A percentile compares a stretch with the other conserved stretches of the same genome.
These are phyloP conservation scores for Polysphondylium violaceum DNA, from an alignment of 78 protist species.

Conservation along the genomic window DNA sequence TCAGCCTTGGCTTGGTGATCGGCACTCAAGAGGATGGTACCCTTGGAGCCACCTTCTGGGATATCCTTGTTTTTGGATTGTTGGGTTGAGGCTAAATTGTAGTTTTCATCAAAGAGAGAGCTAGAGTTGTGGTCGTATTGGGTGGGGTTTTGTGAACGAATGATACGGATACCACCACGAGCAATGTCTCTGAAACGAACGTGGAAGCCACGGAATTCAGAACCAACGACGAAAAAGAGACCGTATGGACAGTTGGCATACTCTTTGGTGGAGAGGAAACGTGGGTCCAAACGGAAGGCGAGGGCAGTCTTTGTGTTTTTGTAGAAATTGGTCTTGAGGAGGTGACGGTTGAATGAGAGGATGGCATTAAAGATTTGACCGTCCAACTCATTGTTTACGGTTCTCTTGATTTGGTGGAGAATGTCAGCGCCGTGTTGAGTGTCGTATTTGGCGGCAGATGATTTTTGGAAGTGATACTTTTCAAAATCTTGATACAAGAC, in stretches of 20 bases:
- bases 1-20: constrained; percentile 66
- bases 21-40: constrained; percentile 65
- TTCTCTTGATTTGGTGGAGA: constrained; percentile 28
- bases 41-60: constrained; percentile 96
- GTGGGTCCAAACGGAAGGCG: constrained; percentile 92
- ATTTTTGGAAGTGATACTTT: constrained; percentile 10
- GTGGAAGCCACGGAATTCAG: constrained; percentile 93
- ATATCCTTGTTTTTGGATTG: constrained; percentile 95
- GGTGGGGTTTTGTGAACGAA: constrained; percentile 69
- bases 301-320: constrained; percentile 83
- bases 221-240: constrained; percentile 89
- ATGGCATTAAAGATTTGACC: constrained; percentile 55
- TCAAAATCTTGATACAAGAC: constrained; percentile 49
- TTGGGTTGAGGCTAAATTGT: constrained; percentile 94
- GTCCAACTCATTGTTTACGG: constrained; percentile 70
- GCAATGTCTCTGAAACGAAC: constrained; percentile 93
- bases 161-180: constrained; percentile 94
- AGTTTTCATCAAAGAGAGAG: constrained; percentile 87
- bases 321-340: constrained; percentile 90
- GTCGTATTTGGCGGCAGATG: constrained; percentile 11
- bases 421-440: constrained; percentile 50
- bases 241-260: constrained; percentile 84
- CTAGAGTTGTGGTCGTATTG: constrained; percentile 74
- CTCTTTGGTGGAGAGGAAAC: constrained; percentile 62
- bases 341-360: constrained; percentile 56